A percentile compares a stretch with the other conserved stretches of the same genome.
Conservation (phyloP, 352 stramenopile genomes). For the Globisporangium nodosum region DNA sequence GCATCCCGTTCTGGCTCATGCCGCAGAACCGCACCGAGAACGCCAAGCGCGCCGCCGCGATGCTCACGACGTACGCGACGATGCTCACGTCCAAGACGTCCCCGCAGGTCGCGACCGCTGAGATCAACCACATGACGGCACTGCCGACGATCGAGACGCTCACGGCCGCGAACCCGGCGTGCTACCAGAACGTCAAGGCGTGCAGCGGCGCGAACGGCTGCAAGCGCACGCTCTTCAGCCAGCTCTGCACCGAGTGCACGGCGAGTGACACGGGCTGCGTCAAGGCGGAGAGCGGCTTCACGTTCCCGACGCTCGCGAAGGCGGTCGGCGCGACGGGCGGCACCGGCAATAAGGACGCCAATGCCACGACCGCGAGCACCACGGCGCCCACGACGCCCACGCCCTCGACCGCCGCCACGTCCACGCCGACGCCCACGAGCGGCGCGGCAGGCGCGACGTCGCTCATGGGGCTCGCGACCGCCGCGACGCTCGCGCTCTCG, state of each 20-base stretch:
- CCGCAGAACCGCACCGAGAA: constrained; percentile 47
- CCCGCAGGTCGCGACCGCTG: constrained; percentile 19
- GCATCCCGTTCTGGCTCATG: constrained; percentile 60
- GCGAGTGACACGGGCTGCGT: not conserved
- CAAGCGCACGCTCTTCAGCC: constrained; percentile 48
- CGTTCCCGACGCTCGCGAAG: constrained; percentile 6
- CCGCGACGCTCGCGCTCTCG: constrained; percentile 4
- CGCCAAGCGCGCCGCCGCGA: constrained; percentile 24
- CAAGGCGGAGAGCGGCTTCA: not conserved
- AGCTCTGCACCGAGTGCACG: constrained; percentile 50
- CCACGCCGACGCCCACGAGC: constrained; percentile 2
- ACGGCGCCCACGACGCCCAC: constrained; percentile 2
- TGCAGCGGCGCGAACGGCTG: constrained; percentile 50
- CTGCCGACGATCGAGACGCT: constrained; percentile 41
- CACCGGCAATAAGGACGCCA: constrained; percentile 22
- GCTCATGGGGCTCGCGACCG: not conserved
- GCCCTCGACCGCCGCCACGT: not conserved
- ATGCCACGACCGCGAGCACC: constrained; percentile 18
- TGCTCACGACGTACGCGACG: constrained; percentile 41
- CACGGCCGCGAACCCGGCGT: constrained; percentile 41
- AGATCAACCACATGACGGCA: constrained; percentile 22
- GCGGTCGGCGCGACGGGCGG: not conserved
- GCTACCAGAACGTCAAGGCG: constrained; percentile 53
- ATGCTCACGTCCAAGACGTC: constrained; percentile 23
- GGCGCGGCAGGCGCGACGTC: constrained; percentile 2